Evolutionary conservation across 2,329 filamentous ascomycete species (phyloP).

Genomic region (Exophiala alcalophila): DNA sequence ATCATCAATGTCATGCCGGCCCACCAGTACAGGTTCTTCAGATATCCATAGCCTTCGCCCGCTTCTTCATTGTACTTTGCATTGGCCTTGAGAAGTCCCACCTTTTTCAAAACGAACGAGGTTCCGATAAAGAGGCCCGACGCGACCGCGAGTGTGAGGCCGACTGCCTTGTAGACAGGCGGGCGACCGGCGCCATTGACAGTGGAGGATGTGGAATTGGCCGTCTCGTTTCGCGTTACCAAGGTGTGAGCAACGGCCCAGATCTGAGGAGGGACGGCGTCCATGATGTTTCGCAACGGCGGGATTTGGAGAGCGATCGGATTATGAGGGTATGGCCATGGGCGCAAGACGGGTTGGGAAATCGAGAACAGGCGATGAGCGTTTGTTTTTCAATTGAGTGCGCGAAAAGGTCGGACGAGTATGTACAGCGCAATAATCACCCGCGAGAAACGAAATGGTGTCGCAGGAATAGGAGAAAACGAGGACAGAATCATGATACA

Average conservation of each 20-base stretch:
- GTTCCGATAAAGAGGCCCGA: slow-evolving; percentile 91
- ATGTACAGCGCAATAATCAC: neutral
- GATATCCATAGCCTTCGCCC: slow-evolving; percentile 93
- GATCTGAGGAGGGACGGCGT: slow-evolving; percentile 22
- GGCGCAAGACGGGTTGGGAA: neutral
- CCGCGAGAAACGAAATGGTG: neutral
- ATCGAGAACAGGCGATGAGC: neutral
- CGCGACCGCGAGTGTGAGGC: slow-evolving; percentile 77
- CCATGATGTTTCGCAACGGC: slow-evolving; percentile 16
- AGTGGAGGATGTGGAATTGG: slow-evolving; percentile 20
- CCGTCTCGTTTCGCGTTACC: slow-evolving; percentile 27
- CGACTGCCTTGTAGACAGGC: slow-evolving; percentile 74
- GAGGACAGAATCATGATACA: neutral
- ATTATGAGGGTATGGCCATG: slow-evolving; percentile 17
- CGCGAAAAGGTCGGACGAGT: neutral
- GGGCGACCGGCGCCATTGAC: slow-evolving; percentile 42
- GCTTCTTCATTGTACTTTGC: slow-evolving; percentile 94
- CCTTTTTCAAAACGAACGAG: slow-evolving; percentile 94
- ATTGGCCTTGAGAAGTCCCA: slow-evolving; percentile 85
- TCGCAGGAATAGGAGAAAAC: neutral
- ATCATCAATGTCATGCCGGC: slow-evolving; percentile 95
- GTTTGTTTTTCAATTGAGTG: neutral
- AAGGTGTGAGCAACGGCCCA: slow-evolving; percentile 28
- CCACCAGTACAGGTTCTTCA: slow-evolving; percentile 97
- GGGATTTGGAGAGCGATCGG: neutral